Evolutionary conservation across 2,329 filamentous ascomycete genomes (phyloP), one percentile per base, ranked within the genome.

Genomic region (Cytospora leucostoma): DNA sequence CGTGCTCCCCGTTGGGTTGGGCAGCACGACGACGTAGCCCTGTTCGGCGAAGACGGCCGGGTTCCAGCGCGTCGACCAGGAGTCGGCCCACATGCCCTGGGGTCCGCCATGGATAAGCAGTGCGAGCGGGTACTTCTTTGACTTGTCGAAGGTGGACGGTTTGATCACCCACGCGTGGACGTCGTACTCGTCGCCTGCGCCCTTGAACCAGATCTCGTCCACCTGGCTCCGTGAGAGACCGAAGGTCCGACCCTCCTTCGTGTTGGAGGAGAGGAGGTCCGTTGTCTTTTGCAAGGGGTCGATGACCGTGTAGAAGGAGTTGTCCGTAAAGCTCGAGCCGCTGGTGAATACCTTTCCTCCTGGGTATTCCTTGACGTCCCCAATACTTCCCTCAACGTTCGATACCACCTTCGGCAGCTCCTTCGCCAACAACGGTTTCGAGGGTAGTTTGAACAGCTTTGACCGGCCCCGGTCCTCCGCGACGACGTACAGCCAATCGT

Each of bases 31-130:
- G 4, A 96, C 84, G 72, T 95, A 96, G 53, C 92, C 92, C 76
- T 94, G 91, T 74, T 96, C 92, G 4, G 92, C 92, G 72, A 92
- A 96, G 11, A 94, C 83, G 65, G 90, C 91, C 1, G 90, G 89
- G 72, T 96, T 96, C 92, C 92, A 96, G 19, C 92, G 82, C 2
- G 88, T 92, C 73, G 84, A 89, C 91, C 92, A 96, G 34, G 82
- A 80, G 70, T 95, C 89, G 37, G 75, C 78, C 88, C 90, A 94
- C 0, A 90, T 85, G 27, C 88, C 85, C 73, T 95, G 91, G 0
- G 92, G 92, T 0, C 92, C 92, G 61, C 92, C 92, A 71, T 96
- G 92, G 66, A 96, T 90, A 50, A 93, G 78, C 72, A 93, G 88
- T 2, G 89, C 86, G 5, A 96, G 80, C 0, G 92, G 92, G 70